Conservation (phyloP, 2,329 filamentous ascomycete species). For the Alternaria triticina region DNA sequence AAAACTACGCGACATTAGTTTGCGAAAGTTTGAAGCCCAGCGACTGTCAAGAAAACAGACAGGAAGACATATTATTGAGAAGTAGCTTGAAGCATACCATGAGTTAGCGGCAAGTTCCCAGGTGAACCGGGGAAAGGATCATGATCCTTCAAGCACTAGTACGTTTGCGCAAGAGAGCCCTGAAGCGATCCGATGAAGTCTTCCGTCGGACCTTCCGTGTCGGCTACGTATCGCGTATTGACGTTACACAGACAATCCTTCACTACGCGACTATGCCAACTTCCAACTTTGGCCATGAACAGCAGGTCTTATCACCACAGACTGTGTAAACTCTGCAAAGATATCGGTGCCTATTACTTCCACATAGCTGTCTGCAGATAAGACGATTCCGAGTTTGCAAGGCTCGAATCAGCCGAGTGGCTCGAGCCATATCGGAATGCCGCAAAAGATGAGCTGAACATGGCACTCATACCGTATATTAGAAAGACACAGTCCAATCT, state of each 20-base stretch:
- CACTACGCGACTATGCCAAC: background rate
- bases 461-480: background rate
- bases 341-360: background rate
- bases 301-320: background rate
- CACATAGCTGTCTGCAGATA: background rate
- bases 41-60: no score
- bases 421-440: background rate
- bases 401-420: background rate
- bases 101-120: no score
- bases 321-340: background rate
- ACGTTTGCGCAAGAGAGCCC: background rate
- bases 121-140: background rate
- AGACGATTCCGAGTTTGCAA: background rate
- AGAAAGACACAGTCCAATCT: fast-evolving
- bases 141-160: background rate
- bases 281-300: background rate
- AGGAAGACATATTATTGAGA: no score
- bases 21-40: no score
- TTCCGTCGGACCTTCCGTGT: background rate
- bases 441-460: background rate
- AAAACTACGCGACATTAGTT: no score
- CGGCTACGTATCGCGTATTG: background rate
- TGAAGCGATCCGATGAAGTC: background rate
- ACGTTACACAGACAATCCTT: background rate
- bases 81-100: no score